These are phyloP conservation scores for Ensete glaucum DNA, from an alignment of 176 grass and related monocot species.

Conservation along the genomic window DNA sequence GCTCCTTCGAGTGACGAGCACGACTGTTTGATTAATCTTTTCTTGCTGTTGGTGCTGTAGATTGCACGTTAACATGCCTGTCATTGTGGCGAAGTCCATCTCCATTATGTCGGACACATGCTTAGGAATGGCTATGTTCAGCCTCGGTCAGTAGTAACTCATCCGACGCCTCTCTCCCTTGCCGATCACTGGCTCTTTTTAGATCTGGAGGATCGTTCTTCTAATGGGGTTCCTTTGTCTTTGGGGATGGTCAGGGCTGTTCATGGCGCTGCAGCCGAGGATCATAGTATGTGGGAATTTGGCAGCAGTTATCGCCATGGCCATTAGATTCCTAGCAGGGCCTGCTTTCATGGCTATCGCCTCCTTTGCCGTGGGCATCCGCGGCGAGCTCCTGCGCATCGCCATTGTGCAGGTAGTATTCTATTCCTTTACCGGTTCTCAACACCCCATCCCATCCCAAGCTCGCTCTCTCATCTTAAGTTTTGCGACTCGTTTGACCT, in stretches of 20 bases:
- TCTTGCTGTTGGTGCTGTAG: neutral
- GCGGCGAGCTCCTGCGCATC: conserved; percentile 73
- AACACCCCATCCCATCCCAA: neutral
- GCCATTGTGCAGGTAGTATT: conserved; percentile 82
- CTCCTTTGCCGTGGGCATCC: conserved; percentile 82
- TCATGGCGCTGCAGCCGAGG: conserved; percentile 94
- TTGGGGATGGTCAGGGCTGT: conserved; percentile 44
- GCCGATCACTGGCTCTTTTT: neutral
- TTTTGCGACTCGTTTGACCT: neutral
- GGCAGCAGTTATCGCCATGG: conserved; percentile 80
- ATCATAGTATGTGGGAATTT: conserved; percentile 92
- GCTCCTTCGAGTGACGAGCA: neutral
- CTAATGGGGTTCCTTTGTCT: neutral
- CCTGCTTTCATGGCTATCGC: conserved; percentile 80
- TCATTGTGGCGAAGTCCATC: neutral
- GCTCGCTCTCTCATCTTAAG: neutral
- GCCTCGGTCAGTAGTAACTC: neutral
- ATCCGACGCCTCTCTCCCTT: neutral
- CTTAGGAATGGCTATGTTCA: conserved; percentile 6
- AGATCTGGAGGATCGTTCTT: neutral
- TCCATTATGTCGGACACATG: neutral
- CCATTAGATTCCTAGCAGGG: conserved; percentile 73
- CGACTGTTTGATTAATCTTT: neutral
- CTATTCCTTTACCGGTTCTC: neutral
- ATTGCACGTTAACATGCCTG: neutral